phyloP scores from a whole-genome alignment of 305 asterid genomes.

The Solanum chacoense region DNA sequence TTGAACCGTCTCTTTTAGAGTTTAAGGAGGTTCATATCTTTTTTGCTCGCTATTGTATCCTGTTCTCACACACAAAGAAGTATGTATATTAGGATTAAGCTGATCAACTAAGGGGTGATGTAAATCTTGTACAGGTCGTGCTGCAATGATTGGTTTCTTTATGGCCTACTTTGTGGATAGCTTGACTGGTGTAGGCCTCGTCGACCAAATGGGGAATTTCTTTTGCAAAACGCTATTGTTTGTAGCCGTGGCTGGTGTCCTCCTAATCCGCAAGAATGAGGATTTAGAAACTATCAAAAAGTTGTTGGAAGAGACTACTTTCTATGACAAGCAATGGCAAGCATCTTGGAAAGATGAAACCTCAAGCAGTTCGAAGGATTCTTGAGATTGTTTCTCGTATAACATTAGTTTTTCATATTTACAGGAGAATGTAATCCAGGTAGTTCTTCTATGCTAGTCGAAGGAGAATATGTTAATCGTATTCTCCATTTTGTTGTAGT shows the following conservation, averaged over 20 bases:
- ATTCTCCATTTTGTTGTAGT: neutral
- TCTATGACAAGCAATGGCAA: constrained; percentile 95
- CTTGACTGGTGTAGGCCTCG: constrained; percentile 85
- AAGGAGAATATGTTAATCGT: neutral
- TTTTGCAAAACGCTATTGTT: constrained; percentile 75
- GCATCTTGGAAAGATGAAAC: constrained; percentile 91
- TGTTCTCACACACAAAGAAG: neutral
- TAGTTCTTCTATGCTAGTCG: neutral
- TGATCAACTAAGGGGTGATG: neutral
- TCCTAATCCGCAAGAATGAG: constrained; percentile 76
- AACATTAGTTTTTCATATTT: neutral
- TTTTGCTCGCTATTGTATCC: neutral
- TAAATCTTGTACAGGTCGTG: constrained; percentile 58
- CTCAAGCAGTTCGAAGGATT: neutral
- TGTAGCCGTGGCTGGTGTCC: constrained; percentile 70
- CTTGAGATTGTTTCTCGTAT: neutral
- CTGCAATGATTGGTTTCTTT: constrained; percentile 97
- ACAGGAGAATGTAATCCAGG: neutral
- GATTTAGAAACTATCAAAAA: constrained; percentile 66
- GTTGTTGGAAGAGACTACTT: constrained; percentile 71
- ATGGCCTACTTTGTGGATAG: constrained; percentile 94
- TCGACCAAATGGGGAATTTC: constrained; percentile 93
- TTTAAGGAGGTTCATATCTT: neutral
- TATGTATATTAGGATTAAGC: neutral
- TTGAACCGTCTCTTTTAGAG: neutral